A percentile compares a stretch with the other conserved stretches of the same genome.
These are phyloP conservation scores for Schizonepeta tenuifolia DNA, from an alignment of 257 asterid genomes.

Conservation along the genomic window DNA sequence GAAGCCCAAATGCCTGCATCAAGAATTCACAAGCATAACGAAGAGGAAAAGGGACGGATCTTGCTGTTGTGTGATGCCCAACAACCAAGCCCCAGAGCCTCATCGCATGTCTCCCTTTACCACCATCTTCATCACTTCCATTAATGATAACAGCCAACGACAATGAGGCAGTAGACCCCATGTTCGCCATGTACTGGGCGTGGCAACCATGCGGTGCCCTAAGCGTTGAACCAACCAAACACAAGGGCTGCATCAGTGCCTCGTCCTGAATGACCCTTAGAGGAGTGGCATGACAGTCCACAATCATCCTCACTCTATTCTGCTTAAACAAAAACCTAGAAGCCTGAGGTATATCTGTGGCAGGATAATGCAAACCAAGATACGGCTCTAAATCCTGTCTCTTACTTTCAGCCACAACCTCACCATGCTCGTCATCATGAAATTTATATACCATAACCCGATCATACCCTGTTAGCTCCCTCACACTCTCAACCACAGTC, in stretches of 20 bases:
- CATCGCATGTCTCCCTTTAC: constrained; percentile 47
- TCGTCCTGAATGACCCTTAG: constrained; percentile 52
- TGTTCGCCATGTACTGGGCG: constrained; percentile 58
- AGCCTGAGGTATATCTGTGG: constrained; percentile 65
- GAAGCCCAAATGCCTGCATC: constrained; percentile 69
- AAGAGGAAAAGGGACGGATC: constrained; percentile 60
- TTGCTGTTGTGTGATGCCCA: constrained; percentile 59
- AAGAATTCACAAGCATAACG: constrained; percentile 66
- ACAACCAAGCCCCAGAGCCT: constrained; percentile 70
- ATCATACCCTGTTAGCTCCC: constrained; percentile 60
- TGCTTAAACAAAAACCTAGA: constrained; percentile 61
- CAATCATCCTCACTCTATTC: constrained; percentile 60
- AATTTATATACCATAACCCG: constrained; percentile 66
- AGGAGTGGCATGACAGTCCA: constrained; percentile 52
- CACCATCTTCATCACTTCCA: constrained; percentile 47
- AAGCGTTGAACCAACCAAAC: constrained; percentile 63
- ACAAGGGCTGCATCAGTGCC: constrained; percentile 50
- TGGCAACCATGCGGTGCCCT: constrained; percentile 69
- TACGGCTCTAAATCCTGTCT: constrained; percentile 59
- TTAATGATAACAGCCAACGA: constrained; percentile 58
- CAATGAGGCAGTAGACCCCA: constrained; percentile 63
- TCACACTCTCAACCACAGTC: constrained; percentile 57
- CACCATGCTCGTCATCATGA: constrained; percentile 72
- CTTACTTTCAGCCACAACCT: constrained; percentile 60
- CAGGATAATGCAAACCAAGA: constrained; percentile 61